Conservation (phyloP, 2,329 filamentous ascomycete genomes). For the Xylaria sp. region DNA sequence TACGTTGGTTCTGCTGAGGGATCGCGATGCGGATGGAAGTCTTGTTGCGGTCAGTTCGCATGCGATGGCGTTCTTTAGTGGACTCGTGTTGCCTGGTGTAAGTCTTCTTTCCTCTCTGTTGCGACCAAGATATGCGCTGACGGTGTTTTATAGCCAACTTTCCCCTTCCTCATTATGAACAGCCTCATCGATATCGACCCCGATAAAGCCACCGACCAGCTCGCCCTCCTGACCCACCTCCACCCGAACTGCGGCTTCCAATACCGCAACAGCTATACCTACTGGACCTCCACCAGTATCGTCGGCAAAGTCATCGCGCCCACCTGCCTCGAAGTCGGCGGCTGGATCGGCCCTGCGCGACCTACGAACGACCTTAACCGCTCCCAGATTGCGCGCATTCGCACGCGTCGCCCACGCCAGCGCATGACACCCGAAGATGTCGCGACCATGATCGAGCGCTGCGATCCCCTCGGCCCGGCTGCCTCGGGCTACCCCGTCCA, state of each 20-base stretch:
- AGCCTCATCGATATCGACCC: conserved; percentile 69
- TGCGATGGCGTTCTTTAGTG: conserved; percentile 72
- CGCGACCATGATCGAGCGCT: conserved; percentile 60
- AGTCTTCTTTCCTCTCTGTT: conserved; percentile 30
- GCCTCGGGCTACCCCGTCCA: conserved; percentile 58
- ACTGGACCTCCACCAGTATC: conserved; percentile 68
- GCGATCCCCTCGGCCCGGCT: conserved; percentile 62
- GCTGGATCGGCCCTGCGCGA: conserved; percentile 69
- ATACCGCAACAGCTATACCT: conserved; percentile 67
- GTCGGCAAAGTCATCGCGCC: conserved; percentile 71
- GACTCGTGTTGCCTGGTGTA: conserved; percentile 64
- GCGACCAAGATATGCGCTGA: not conserved
- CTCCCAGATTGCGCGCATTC: conserved; percentile 65
- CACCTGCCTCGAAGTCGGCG: conserved; percentile 64
- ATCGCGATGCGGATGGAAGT: conserved; percentile 52
- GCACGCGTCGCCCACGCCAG: conserved; percentile 54
- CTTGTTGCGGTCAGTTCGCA: conserved; percentile 61
- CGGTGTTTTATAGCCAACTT: conserved; percentile 42
- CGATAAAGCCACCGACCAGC: conserved; percentile 58
- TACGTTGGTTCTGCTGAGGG: conserved; percentile 57
- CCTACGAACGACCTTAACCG: conserved; percentile 61
- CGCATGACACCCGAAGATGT: conserved; percentile 55
- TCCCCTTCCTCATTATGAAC: conserved; percentile 75
- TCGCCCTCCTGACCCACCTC: conserved; percentile 63
- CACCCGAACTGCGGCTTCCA: conserved; percentile 69